Conservation (phyloP, 2,329 filamentous ascomycete genomes). For the Phyllosticta citriasiana region DNA sequence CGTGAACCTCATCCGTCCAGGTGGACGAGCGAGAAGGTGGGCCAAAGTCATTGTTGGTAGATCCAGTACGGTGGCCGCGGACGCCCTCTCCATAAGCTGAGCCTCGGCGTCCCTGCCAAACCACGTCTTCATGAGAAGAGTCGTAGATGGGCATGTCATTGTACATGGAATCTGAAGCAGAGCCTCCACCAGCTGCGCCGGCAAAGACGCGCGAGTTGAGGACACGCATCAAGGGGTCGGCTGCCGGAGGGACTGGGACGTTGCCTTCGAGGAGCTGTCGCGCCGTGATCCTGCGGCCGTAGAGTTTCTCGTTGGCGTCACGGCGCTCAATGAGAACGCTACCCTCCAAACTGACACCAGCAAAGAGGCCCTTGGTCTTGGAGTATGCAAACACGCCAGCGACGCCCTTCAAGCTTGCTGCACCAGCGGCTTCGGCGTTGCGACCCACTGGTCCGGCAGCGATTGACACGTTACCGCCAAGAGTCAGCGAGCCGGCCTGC, state of each 20-base stretch:
- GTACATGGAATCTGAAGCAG: slow-evolving; percentile 62
- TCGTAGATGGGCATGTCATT: slow-evolving; percentile 91
- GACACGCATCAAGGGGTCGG: slow-evolving; percentile 73
- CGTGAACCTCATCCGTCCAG: slow-evolving; percentile 69
- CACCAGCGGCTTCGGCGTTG: slow-evolving; percentile 92
- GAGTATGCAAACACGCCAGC: slow-evolving; percentile 94
- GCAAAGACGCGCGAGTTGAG: slow-evolving; percentile 79
- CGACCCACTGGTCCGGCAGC: slow-evolving; percentile 88
- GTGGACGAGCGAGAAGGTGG: slow-evolving; percentile 55
- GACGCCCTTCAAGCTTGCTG: slow-evolving; percentile 79
- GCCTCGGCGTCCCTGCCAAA: slow-evolving; percentile 70
- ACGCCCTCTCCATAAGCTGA: slow-evolving; percentile 60
- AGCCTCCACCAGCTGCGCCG: slow-evolving; percentile 44
- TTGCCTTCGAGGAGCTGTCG: slow-evolving; percentile 69
- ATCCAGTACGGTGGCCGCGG: slow-evolving; percentile 40
- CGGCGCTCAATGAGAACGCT: slow-evolving; percentile 87
- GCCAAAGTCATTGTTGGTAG: slow-evolving; percentile 34
- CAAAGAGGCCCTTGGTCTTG: slow-evolving; percentile 95
- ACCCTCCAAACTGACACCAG: slow-evolving; percentile 88
- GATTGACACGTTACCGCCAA: slow-evolving; percentile 93
- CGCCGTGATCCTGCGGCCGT: slow-evolving; percentile 73
- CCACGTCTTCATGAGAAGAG: slow-evolving; percentile 67
- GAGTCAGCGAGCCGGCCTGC: slow-evolving; percentile 79
- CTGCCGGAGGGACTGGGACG: slow-evolving; percentile 68
- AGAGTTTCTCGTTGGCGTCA: slow-evolving; percentile 95